Conservation (phyloP, 2,329 filamentous ascomycete genomes). For the Cladosporium sp. region DNA sequence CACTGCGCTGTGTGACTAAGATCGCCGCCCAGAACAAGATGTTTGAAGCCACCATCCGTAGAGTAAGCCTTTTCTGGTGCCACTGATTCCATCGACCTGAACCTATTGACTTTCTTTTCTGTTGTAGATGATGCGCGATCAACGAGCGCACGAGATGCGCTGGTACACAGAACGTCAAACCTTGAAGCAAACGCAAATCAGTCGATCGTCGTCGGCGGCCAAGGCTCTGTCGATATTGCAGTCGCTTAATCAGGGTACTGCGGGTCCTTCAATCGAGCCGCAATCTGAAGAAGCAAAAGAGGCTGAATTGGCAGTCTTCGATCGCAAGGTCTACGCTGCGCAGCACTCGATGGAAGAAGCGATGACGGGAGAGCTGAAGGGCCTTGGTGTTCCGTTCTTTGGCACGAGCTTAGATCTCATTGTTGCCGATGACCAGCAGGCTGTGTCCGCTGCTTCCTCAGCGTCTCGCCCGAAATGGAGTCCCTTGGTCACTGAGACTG, state of each 20-base stretch:
- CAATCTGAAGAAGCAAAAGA: conserved; percentile 37
- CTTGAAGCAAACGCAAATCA: conserved; percentile 38
- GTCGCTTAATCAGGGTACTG: conserved; percentile 26
- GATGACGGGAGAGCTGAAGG: conserved; percentile 58
- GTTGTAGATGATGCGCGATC: conserved; percentile 60
- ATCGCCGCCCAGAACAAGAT: conserved; percentile 47
- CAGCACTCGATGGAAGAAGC: conserved; percentile 61
- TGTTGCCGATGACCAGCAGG: conserved; percentile 32
- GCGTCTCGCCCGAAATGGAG: conserved; percentile 31
- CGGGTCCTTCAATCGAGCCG: conserved; percentile 15
- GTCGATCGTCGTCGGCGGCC: conserved; percentile 31
- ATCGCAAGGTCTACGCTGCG: conserved; percentile 64
- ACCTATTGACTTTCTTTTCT: conserved; percentile 29
- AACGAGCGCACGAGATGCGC: conserved; percentile 63
- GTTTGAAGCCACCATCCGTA: conserved; percentile 44
- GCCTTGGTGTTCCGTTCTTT: conserved; percentile 64
- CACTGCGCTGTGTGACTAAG: conserved; percentile 51
- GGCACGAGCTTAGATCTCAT: conserved; percentile 52
- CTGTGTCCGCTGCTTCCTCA: conserved; percentile 16
- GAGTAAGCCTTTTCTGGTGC: conserved; percentile 35
- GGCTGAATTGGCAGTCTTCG: conserved; percentile 60
- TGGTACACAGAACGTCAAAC: conserved; percentile 49
- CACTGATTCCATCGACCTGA: not conserved
- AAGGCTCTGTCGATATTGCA: conserved; percentile 38
- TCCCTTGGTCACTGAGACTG: conserved; percentile 35